Conservation (phyloP, 176 grass and related monocot species). For the Leersia perrieri region DNA sequence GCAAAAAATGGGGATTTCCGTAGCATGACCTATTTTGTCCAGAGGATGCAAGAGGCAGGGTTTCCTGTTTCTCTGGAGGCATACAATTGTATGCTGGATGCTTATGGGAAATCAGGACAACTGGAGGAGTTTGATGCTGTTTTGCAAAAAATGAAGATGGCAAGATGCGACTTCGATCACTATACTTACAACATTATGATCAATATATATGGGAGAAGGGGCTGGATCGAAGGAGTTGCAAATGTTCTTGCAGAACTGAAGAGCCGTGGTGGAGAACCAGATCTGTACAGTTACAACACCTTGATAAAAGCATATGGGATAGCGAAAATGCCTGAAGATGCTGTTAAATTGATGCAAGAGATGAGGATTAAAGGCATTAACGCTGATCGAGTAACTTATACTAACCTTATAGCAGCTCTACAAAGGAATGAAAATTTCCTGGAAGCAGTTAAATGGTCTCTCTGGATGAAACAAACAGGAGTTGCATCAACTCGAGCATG, state of each 20-base stretch:
- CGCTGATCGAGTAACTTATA: conserved; percentile 63
- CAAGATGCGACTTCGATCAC: conserved; percentile 66
- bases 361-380: conserved; percentile 71
- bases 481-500: conserved; percentile 33
- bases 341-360: conserved; percentile 66
- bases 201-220: conserved; percentile 83
- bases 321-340: conserved; percentile 78
- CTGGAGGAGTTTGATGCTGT: conserved; percentile 70
- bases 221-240: conserved; percentile 78
- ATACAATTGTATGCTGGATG: conserved; percentile 85
- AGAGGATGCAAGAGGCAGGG: conserved; percentile 70
- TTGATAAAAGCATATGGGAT: conserved; percentile 89
- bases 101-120: conserved; percentile 76
- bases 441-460: conserved; percentile 88
- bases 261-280: conserved; percentile 56
- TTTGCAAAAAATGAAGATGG: conserved; percentile 82
- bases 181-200: conserved; percentile 98
- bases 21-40: conserved; percentile 59
- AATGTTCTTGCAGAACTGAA: conserved; percentile 69
- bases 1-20: conserved; percentile 57
- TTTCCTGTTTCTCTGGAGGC: conserved; percentile 75
- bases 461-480: conserved; percentile 89
- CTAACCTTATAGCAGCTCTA: conserved; percentile 64
- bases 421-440: conserved; percentile 88
- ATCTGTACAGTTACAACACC: conserved; percentile 81